Percentiles rank a stretch among this genome's conserved stretches.
Evolutionary conservation across 1,284 basidiomycete species (phyloP).

Genomic region (Leccinum pachyderme): DNA sequence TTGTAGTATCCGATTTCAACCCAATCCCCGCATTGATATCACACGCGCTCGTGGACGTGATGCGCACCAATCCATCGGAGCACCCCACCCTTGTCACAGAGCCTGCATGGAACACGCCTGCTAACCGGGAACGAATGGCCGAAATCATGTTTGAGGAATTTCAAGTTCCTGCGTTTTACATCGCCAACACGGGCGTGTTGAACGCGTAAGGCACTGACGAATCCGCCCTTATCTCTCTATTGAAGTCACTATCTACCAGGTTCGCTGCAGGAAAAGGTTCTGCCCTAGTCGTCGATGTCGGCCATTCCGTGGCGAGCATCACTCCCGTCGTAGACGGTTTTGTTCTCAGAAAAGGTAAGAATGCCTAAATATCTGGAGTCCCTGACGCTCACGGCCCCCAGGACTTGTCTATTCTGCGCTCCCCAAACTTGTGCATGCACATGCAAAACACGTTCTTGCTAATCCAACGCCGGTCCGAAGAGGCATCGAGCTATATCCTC

Average conservation of each 20-base stretch:
- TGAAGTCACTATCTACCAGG: constrained; percentile 39
- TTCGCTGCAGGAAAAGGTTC: constrained; percentile 97
- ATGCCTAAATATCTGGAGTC: constrained; percentile 1
- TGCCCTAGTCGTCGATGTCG: constrained; percentile 92
- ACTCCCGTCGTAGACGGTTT: constrained; percentile 98
- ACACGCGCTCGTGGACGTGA: constrained; percentile 73
- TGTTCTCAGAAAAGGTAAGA: constrained; percentile 87
- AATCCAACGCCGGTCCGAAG: constrained; percentile 47
- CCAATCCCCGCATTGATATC: constrained; percentile 73
- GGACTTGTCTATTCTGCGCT: constrained; percentile 70
- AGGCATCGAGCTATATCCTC: constrained; percentile 68
- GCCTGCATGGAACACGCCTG: constrained; percentile 91
- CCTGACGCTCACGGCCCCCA: constrained; percentile 26
- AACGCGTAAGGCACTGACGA: constrained; percentile 68
- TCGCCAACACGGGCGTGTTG: constrained; percentile 94
- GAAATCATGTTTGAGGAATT: constrained; percentile 98
- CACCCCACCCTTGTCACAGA: constrained; percentile 95
- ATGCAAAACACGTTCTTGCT: constrained; percentile 64
- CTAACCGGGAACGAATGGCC: constrained; percentile 89
- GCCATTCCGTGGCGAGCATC: constrained; percentile 84
- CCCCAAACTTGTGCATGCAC: constrained; percentile 75
- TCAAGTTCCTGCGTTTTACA: constrained; percentile 93
- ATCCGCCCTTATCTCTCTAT: constrained; percentile 7
- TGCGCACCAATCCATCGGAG: constrained; percentile 74
- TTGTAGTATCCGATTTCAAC: constrained; percentile 75